These are phyloP conservation scores for Quambalaria eucalypti DNA, from an alignment of 1,284 basidiomycete genomes.

Conservation along the genomic window DNA sequence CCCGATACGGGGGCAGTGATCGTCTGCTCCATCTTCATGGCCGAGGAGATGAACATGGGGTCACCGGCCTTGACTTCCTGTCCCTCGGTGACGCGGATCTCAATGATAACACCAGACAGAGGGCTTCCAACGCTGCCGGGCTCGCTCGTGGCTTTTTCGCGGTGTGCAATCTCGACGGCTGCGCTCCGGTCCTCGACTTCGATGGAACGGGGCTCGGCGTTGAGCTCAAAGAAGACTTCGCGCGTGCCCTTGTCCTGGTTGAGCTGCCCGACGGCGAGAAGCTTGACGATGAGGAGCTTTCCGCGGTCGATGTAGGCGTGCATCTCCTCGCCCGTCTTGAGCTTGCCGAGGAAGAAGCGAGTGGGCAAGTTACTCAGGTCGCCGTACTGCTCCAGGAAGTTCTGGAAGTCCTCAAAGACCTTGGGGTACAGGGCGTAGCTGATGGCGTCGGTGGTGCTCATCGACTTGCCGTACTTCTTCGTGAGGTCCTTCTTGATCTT, in stretches of 20 bases:
- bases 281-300: slow-evolving; percentile 84
- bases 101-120: slow-evolving; percentile 84
- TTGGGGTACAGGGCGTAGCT: slow-evolving; percentile 96
- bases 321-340: slow-evolving; percentile 87
- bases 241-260: slow-evolving; percentile 81
- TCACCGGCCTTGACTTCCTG: slow-evolving; percentile 96
- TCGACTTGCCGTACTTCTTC: slow-evolving; percentile 87
- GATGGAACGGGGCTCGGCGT: slow-evolving; percentile 40
- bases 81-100: slow-evolving; percentile 92
- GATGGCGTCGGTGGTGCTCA: slow-evolving; percentile 71
- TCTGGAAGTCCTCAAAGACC: slow-evolving; percentile 93
- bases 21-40: slow-evolving; percentile 67
- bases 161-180: slow-evolving; percentile 77
- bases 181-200: slow-evolving; percentile 89
- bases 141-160: slow-evolving; percentile 85
- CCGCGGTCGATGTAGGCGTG: slow-evolving; percentile 93
- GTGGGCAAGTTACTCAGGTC: slow-evolving; percentile 76
- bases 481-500: slow-evolving; percentile 86
- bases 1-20: slow-evolving; percentile 91
- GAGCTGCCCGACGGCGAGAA: slow-evolving; percentile 89
- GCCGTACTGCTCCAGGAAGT: slow-evolving; percentile 87
- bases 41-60: slow-evolving; percentile 59
- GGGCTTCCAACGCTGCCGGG: slow-evolving; percentile 85
- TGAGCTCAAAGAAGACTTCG: slow-evolving; percentile 88
- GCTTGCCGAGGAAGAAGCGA: slow-evolving; percentile 90